Evolutionary conservation across 305 asterid genomes (phyloP), one percentile per base, ranked within the genome.

Genomic region (Fraxinus sp.): DNA sequence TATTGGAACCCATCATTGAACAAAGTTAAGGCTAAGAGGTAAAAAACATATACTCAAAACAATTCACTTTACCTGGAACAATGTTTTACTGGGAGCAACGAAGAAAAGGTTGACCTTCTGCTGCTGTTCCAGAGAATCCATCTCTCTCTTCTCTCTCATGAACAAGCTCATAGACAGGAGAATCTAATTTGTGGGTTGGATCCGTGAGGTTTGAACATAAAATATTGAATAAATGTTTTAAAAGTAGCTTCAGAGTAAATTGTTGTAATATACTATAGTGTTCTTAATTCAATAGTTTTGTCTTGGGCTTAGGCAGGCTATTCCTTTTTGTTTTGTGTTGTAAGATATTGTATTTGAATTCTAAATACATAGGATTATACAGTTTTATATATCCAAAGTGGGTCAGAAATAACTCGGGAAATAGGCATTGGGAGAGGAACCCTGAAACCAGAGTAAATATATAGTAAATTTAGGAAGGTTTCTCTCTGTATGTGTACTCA

Each of bases 111-210:
- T 32, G 78, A 78, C 71, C 81, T 83, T 80, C 81, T 77, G 86
- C 83, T 75, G 85, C 83, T 80, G 80, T 84, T 81, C 59, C 80
- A 79, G 77, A 76, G 79, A 80, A 84, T 30, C 83, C 83, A 77
- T 80, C 74, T 79, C 85, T 78, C 79, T 84, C 83, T 82, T 84
- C 82, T 79, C 55, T 84, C 83, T 79, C 80, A 44, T 57, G 70
- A 78, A 87, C 86, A 88, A 86, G 88, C 86, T 86, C 75, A 78
- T 91, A 89, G 83, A 85, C 82, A 89, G 85, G 86, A 91, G 95
- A 91, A 92, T 88, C 93, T 89, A 81, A 86, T 83, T 85, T 77
- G 81, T 89, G 91, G 84, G 92, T 87, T 91, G 93, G 97, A 93
- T 92, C 93, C 88, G 78, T 57, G 88, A 88, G 87, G 90, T 74